Base-by-base conservation (phyloP, 176 grass and related monocot genomes). In the Carex cristatella region DNA sequence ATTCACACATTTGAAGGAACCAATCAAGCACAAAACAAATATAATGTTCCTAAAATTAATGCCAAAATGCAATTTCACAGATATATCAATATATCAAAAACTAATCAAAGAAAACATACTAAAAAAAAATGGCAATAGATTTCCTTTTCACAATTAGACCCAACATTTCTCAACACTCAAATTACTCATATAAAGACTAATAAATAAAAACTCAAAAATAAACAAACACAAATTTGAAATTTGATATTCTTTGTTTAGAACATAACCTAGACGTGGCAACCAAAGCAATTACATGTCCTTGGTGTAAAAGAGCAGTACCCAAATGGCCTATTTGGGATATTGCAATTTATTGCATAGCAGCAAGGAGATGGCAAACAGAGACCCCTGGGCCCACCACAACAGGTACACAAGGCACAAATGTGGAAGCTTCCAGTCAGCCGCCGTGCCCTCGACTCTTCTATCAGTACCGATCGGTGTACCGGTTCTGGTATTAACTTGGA, bases 341-440 rank as follows among this genome's bases (percentile, higher is more conserved):
- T 93, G 87, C 94, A 96, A 82, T 96, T 96, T 89, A 96, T 93
- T 44, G 94, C 91, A 86, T 97, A 97, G 91, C 94, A 97, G 89
- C 94, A 97, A 15, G 94, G 91, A 80, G 94, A 92, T 72, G 91
- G 94, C 56, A 93, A 79, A 87, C 91, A 97, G 67, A 97, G 44
- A 33, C 94, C 90, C 32, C 86, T 79, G 7, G 94, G 42, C 1
- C 94, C 94, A 7, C 94, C 91, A 61, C 94, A 97, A 85, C 91
- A 97, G 32, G 91, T 97, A 83, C 91, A 97, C 82, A 97, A 85
- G 28, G 94, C 86, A 63, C 94, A 97, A 79, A 97, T 84, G 76
- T 90, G 89, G 86, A 97, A 97, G 51, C 89, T 84, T 7, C 93
- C 87, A 9, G 87, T 85, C 73, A 97, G 87, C 69, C 88, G 70